Evolutionary conservation across 2,329 filamentous ascomycete genomes (phyloP), one percentile per base, ranked within the genome.

Genomic region (Colletotrichum tabaci): DNA sequence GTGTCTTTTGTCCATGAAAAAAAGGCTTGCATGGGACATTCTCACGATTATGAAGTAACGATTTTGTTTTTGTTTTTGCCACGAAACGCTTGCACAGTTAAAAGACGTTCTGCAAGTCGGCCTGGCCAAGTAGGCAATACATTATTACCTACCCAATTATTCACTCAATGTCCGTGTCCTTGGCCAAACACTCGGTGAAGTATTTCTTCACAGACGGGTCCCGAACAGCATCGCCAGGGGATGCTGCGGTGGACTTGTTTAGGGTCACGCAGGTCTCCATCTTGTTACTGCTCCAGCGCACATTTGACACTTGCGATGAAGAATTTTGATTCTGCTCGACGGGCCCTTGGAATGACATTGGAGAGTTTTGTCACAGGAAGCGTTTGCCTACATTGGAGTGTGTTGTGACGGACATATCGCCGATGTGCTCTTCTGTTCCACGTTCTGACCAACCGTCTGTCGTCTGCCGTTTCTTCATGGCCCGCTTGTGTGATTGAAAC

Each of bases 21-120:
- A 16, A 21, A 15, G 15, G 2, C 38, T 21, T 21, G 18, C 4
- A 23, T 40, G 53, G 35, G 53, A 15, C 35, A 23, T 12, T 23
- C 16, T 42, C 38, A 57, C 26, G 53, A 57, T 57, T 18, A 57
- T 21, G 53, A 57, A 42, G 12, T 57, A 21, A 57, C n/a, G 53
- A 57, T 4, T 4, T 42, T n/a, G 13, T 13, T 21, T 21, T 21
- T 21, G 9, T 1, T 5, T 9, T 16, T 15, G 40, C 30, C 30
- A 21, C 23, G 4, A 15, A 15, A 57, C 9, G 40, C 13, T 13
- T 4, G 40, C 40, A 7, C 23, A 57, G 16, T 57, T 40, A 15
- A 40, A 16, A 4, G 3, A 15, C 4, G 35, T 42, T 7, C 40
- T n/a, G 30, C 18, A 38, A 56, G 21, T 8, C 18, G 30, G 1